Evolutionary conservation across 192 early-diverging fungal genomes (phyloP).

Genomic region (Gonapodya sp.): DNA sequence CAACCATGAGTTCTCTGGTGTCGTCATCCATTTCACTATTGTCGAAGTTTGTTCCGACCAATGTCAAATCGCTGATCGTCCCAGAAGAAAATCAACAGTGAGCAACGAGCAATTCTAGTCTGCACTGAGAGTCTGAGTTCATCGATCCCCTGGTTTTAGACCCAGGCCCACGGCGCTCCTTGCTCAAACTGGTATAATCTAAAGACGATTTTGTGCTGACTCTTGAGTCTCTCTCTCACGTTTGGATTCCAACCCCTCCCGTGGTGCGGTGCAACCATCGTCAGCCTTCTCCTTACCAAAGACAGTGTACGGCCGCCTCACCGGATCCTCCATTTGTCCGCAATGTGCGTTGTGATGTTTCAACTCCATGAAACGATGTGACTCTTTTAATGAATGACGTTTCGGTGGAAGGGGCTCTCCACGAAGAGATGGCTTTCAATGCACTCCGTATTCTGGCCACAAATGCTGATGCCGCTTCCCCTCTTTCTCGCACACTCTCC

Average conservation of each 20-base stretch:
- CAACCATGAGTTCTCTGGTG: neutral
- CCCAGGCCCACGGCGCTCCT: neutral
- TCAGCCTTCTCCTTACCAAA: neutral
- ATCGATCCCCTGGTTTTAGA: neutral
- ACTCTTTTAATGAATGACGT: neutral
- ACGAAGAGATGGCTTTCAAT: neutral
- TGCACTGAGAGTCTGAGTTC: neutral
- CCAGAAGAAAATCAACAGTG: neutral
- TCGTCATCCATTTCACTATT: neutral
- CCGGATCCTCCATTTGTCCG: neutral
- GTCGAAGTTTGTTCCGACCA: neutral
- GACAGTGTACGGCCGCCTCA: neutral
- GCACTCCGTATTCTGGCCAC: neutral
- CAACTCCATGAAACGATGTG: neutral
- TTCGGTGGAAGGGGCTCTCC: neutral
- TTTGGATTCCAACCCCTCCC: neutral
- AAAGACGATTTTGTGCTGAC: neutral
- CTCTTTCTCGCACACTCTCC: neutral
- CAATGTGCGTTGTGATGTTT: neutral
- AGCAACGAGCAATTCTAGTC: neutral
- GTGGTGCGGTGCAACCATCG: too few relatives aligned
- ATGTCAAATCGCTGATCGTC: neutral
- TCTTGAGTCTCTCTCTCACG: neutral
- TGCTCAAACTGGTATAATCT: neutral
- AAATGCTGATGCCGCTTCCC: neutral